Evolutionary conservation across 2,329 filamentous ascomycete species (phyloP).

Genomic region (Paraphaeosphaeria minitans): DNA sequence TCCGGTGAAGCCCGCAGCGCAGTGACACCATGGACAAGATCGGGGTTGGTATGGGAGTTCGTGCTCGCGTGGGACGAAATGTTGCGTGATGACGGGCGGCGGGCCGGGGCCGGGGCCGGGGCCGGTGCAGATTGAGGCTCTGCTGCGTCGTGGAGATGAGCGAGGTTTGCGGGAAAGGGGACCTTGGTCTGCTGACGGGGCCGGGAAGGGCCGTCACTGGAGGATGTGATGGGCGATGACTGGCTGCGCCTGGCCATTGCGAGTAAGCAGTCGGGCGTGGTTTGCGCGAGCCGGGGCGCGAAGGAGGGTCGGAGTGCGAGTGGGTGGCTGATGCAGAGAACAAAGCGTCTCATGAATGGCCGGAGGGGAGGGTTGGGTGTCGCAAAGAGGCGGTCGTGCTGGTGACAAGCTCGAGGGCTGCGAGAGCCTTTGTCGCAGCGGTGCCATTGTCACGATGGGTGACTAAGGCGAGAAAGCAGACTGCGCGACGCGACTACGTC

Average conservation of each 20-base stretch:
- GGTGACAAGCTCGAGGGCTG: background rate
- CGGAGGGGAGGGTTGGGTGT: slow-evolving; percentile 12
- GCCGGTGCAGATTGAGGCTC: slow-evolving; percentile 33
- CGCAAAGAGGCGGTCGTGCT: slow-evolving; percentile 5
- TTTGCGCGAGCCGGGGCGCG: slow-evolving; percentile 16
- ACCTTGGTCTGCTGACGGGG: slow-evolving; percentile 8
- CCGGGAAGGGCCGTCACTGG: slow-evolving; percentile 2
- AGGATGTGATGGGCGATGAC: slow-evolving; percentile 23
- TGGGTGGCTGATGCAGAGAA: slow-evolving; percentile 21
- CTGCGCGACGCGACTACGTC: slow-evolving; percentile 9
- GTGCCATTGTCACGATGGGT: slow-evolving; percentile 7
- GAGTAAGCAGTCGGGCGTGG: slow-evolving; percentile 10
- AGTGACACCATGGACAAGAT: slow-evolving; percentile 50
- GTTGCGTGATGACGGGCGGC: slow-evolving; percentile 33
- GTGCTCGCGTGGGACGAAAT: slow-evolving; percentile 25
- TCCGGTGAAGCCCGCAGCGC: slow-evolving; percentile 53
- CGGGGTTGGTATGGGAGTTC: slow-evolving; percentile 45
- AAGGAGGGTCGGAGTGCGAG: slow-evolving; percentile 26
- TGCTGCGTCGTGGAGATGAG: slow-evolving; percentile 20
- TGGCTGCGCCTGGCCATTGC: slow-evolving; percentile 38
- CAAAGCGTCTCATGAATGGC: slow-evolving; percentile 38
- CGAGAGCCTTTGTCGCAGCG: background rate
- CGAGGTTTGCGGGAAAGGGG: slow-evolving; percentile 19
- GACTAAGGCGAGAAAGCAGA: background rate
- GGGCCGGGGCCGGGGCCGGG: slow-evolving; percentile 29